Conservation (phyloP, 2,329 filamentous ascomycete species). For the Fusarium protoensiforme region DNA sequence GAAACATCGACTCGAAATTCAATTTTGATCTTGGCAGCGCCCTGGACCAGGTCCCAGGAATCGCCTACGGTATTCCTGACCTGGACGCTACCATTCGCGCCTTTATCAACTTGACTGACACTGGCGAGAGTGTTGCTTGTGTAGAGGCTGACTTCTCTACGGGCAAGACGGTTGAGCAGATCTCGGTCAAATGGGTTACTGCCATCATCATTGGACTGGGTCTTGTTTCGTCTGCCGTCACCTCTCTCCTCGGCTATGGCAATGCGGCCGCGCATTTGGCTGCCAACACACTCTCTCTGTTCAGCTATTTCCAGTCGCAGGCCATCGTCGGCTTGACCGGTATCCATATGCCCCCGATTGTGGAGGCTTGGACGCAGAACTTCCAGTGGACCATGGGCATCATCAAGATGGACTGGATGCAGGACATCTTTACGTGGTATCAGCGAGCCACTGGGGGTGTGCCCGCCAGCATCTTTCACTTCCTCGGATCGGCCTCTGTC, state of each 20-base stretch:
- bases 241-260: constrained; percentile 89
- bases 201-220: constrained; percentile 88
- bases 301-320: constrained; percentile 93
- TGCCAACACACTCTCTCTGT: constrained; percentile 89
- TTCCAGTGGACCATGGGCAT: constrained; percentile 99
- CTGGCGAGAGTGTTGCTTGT: constrained; percentile 77
- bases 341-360: constrained; percentile 85
- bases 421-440: constrained; percentile 93
- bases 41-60: constrained; percentile 76
- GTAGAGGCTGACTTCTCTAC: constrained; percentile 90
- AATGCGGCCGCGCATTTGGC: constrained; percentile 96
- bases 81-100: constrained; percentile 87
- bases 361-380: constrained; percentile 93
- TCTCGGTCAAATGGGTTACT: constrained; percentile 89
- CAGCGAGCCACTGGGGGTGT: constrained; percentile 91
- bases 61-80: constrained; percentile 91
- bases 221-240: constrained; percentile 84
- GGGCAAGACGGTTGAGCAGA: constrained; percentile 88
- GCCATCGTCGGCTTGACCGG: constrained; percentile 88
- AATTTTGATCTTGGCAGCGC: constrained; percentile 71
- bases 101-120: constrained; percentile 77
- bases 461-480: constrained; percentile 81
- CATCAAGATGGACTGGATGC: constrained; percentile 84
- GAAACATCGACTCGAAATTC: constrained; percentile 79
- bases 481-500: constrained; percentile 79